Evolutionary conservation across 106 monocot genomes (phyloP), one percentile per base, ranked within the genome.

Genomic region (Platanthera zijinensis): DNA sequence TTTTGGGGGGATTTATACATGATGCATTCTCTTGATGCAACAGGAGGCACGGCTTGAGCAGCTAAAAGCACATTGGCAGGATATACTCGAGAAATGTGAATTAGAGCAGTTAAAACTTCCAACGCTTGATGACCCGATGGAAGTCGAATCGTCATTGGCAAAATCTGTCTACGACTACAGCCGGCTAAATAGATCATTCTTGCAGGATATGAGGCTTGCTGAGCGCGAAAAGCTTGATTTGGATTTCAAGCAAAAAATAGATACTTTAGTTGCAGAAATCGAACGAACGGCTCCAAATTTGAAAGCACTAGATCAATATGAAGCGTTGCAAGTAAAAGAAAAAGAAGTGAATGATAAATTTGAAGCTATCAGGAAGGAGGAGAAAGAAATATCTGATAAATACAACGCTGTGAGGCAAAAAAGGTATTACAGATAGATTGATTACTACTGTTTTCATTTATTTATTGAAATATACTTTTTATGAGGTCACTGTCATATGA

Each of bases 261-360:
- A 92, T 50, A 59, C 83, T 50, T 56, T 92, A 22, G 76, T 90
- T 68, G 84, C 88, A 63, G 94, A 99, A 71, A 94, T 99, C 78
- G 94, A 99, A 76, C 79, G 78, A 13, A 94, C 94, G 39, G 92
- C 92, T 79, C 99, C 99, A 0, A 99, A 99, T 62, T 77, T 99
- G 57, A 99, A 94, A 87, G 99, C 99, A 59, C 77, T 99, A 18
- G 99, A 99, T 77, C 99, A 99, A 62, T 99, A 99, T 77, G 99
- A 99, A 74, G 88, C 80, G 78, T 78, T 99, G 28, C 92, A 84
- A 79, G 85, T 76, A 51, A 94, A 88, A 74, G 99, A 99, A 77
- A 94, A 82, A 73, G 89, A 92, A 73, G 88, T 90, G 49, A 83
- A 74, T 51, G 86, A 88, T 76, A 92, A 86, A 72, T 99, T 86